Base-by-base conservation (phyloP, 2,329 filamentous ascomycete genomes). In the Penicillium frequentans region DNA sequence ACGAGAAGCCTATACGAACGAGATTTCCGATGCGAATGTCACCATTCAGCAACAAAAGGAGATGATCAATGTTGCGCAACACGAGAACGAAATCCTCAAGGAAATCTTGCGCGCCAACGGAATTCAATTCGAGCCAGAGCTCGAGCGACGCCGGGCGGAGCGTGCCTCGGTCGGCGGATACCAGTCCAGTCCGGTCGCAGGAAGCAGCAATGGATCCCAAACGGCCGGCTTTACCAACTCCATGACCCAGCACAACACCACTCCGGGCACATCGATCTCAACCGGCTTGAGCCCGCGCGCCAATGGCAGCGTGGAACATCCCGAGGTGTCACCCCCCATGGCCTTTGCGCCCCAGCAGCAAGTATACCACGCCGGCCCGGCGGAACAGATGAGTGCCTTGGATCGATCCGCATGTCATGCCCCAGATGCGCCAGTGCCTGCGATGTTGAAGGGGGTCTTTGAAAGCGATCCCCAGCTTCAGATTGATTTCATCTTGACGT, bases 21-120 rank as follows among this genome's bases (percentile, higher is more conserved):
- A 86, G 68, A 86, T 84, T 50, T 84, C 88, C 19, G 84, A 86
- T 7, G 67, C 73, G 35, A 74, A 76, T 52, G 55, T 68, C 23
- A 68, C 73, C 19, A 59, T 78, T 13, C 69, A 74, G 45, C 86
- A 89, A 64, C 91, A 96, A 71, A 91, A 91, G 69, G 86, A 93
- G 52, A 83, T 84, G 51, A 79, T 95, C n/a, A 82, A 85, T 48
- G 85, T 91, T 53, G 79, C 93, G 9, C 82, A 84, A 46, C 86
- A 91, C 54, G 93, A 98, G 75, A 97, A 96, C 69, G 84, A 83
- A 44, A 84, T 89, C 52, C 80, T 99, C 52, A 90, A 81, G 66
- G 83, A 86, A 49, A 77, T 87, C 2, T 79, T 88, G 7, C 75
- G 77, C 44, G 77, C 81, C 11, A 82, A 87, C 64, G 85, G 85